phyloP scores from a whole-genome alignment of 257 asterid genomes.

The Cynanchum wilfordii region DNA sequence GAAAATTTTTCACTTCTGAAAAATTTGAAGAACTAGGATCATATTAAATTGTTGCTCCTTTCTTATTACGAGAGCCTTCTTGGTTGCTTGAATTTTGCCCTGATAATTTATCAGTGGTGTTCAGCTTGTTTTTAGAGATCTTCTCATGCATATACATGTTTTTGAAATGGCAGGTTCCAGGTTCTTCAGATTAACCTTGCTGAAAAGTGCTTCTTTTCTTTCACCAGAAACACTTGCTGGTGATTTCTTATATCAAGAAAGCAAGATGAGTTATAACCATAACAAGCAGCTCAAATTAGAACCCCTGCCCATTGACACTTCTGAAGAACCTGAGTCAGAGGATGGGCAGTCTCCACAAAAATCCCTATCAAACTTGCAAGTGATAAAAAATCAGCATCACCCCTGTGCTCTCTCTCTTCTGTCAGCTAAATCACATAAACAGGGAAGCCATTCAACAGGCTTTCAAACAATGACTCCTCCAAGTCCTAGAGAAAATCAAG shows the following conservation, averaged over 20 bases:
- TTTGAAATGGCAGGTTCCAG: slow-evolving; percentile 33
- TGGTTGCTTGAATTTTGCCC: neutral
- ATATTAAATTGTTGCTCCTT: neutral
- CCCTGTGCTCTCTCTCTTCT: slow-evolving; percentile 77
- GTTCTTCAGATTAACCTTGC: slow-evolving; percentile 27
- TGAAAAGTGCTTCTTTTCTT: slow-evolving; percentile 30
- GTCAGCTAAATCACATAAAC: slow-evolving; percentile 47
- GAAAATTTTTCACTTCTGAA: neutral
- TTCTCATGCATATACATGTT: slow-evolving; percentile 1
- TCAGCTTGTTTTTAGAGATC: neutral
- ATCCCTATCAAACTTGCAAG: slow-evolving; percentile 17
- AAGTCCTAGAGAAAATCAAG: slow-evolving; percentile 12
- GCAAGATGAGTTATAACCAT: slow-evolving; percentile 19
- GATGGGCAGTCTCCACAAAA: slow-evolving; percentile 15
- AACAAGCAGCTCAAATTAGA: slow-evolving; percentile 20
- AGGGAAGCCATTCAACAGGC: slow-evolving; percentile 21
- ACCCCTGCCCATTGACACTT: slow-evolving; percentile 18
- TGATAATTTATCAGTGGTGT: neutral
- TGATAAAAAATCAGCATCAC: slow-evolving; percentile 20
- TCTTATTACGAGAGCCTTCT: neutral
- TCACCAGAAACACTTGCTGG: slow-evolving; percentile 33
- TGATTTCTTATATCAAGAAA: slow-evolving; percentile 33
- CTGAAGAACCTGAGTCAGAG: slow-evolving; percentile 18
- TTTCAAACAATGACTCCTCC: slow-evolving; percentile 18
- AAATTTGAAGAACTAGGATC: neutral